phyloP scores from a whole-genome alignment of 2,329 filamentous ascomycete genomes.

The Trichoderma atrobrunneum region DNA sequence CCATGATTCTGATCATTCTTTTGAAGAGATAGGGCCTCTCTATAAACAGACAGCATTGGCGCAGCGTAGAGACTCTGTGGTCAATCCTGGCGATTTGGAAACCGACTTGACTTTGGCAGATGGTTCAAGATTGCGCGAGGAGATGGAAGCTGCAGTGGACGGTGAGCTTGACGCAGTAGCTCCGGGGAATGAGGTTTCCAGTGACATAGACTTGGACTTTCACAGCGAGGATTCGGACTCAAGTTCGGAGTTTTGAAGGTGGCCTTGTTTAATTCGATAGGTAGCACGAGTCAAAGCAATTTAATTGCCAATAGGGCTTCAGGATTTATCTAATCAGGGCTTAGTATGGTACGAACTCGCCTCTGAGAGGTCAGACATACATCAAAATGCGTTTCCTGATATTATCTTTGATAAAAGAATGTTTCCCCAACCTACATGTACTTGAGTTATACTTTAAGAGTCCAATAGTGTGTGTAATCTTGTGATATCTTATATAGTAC shows the following conservation, averaged over 20 bases:
- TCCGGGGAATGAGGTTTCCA: neutral
- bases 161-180: neutral
- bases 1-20: neutral
- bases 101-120: neutral
- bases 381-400: neutral
- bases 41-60: neutral
- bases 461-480: neutral
- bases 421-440: neutral
- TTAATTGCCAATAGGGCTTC: neutral
- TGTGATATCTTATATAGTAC: neutral
- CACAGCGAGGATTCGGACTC: neutral
- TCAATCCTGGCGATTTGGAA: neutral
- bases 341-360: neutral
- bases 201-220: neutral
- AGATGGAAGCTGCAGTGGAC: neutral
- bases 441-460: neutral
- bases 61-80: neutral
- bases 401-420: neutral
- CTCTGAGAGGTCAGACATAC: neutral
- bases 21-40: neutral
- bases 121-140: neutral
- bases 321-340: neutral
- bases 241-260: neutral
- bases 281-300: neutral
- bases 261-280: neutral